phyloP scores from a whole-genome alignment of 1,139 yeast genomes.

The Geotrichum phurueaensis region DNA sequence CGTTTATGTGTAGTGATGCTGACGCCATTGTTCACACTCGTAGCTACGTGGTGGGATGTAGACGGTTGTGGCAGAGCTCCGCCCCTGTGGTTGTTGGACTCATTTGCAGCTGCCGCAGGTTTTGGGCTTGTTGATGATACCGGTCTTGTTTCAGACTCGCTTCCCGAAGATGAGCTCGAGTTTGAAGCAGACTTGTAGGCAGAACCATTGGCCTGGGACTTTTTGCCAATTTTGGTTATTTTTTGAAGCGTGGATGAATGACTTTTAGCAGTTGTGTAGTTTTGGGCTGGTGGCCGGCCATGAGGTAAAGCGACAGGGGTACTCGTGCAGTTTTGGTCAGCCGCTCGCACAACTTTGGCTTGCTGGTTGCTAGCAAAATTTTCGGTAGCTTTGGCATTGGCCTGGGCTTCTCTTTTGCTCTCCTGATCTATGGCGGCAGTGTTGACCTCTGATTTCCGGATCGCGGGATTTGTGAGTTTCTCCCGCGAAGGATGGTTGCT shows the following conservation, averaged over 20 bases:
- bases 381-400: conserved; percentile 7
- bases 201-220: not conserved
- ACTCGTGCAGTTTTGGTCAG: conserved; percentile 8
- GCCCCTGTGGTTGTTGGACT: too few species aligned
- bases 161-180: not conserved
- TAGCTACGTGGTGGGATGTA: not conserved
- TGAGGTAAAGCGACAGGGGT: conserved; percentile 1
- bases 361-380: conserved; percentile 11
- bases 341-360: conserved; percentile 7
- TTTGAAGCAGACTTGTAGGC: not conserved
- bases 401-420: conserved; percentile 8
- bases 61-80: not conserved
- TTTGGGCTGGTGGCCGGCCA: not conserved
- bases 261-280: not conserved
- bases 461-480: conserved; percentile 31
- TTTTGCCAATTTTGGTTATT: not conserved
- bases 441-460: conserved; percentile 20
- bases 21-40: not conserved
- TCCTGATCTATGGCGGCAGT: conserved; percentile 6
- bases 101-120: too few species aligned
- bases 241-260: conserved; percentile 8
- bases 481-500: conserved; percentile 32
- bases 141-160: not conserved
- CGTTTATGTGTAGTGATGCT: not conserved
- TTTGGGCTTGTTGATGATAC: not conserved